Conservation (phyloP, 31 red algal species). For the Asparagopsis taxiformis region DNA sequence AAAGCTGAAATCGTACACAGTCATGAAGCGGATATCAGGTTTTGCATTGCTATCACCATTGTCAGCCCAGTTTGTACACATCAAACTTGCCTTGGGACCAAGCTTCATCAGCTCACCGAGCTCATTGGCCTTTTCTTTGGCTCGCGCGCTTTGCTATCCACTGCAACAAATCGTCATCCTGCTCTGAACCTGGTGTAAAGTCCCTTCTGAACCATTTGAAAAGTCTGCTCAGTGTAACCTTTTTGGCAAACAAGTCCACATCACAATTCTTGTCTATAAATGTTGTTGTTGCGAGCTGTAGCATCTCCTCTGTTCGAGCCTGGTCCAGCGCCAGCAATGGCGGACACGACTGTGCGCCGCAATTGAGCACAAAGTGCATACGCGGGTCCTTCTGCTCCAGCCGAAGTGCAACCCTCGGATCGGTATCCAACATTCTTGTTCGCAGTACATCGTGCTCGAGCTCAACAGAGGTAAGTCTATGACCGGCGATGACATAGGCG, state of each 20-base stretch:
- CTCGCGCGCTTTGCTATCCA: conserved; percentile 63
- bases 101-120: conserved; percentile 9
- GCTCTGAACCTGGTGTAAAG: conserved; percentile 55
- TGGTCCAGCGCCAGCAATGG: conserved; percentile 31
- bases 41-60: conserved; percentile 66
- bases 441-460: conserved; percentile 74
- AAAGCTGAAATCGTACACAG: conserved; percentile 75
- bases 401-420: conserved; percentile 9
- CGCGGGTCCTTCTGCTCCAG: conserved; percentile 70
- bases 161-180: conserved; percentile 43
- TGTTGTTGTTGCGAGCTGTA: conserved; percentile 45
- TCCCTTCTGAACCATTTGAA: conserved; percentile 80
- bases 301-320: conserved; percentile 31
- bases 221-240: conserved; percentile 58
- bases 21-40: conserved; percentile 72
- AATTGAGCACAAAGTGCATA: conserved; percentile 93
- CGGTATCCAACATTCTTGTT: conserved; percentile 19
- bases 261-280: conserved; percentile 77
- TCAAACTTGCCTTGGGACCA: conserved; percentile 47
- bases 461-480: conserved; percentile 45
- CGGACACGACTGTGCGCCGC: conserved; percentile 84
- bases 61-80: conserved; percentile 66
- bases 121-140: conserved; percentile 12
- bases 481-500: conserved; percentile 70
- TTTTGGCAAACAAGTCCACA: conserved; percentile 18